These are phyloP conservation scores for Gossypium davidsonii DNA, from an alignment of 441 rosid species.

Conservation along the genomic window DNA sequence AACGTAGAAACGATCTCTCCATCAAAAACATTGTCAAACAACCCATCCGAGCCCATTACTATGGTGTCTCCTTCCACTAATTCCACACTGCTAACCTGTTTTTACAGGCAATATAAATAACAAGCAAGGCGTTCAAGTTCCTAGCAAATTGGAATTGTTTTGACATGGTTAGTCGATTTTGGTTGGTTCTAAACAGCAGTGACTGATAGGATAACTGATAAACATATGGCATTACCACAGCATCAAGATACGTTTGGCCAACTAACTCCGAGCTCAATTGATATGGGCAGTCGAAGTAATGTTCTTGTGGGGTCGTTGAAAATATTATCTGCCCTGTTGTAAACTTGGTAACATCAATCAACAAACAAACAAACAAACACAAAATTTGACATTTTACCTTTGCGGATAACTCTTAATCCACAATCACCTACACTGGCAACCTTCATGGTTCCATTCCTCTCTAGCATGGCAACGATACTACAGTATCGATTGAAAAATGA, in stretches of 20 bases:
- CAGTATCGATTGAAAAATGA: constrained; percentile 4
- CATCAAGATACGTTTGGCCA: constrained; percentile 82
- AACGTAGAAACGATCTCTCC: constrained; percentile 60
- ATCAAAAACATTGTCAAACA: constrained; percentile 78
- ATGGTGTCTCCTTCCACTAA: constrained; percentile 56
- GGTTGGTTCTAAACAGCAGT: background rate
- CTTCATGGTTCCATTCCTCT: constrained; percentile 62
- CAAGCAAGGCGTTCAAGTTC: background rate
- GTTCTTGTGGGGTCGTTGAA: constrained; percentile 79
- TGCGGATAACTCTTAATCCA: constrained; percentile 68
- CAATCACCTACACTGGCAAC: constrained; percentile 85
- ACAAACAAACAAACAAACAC: background rate
- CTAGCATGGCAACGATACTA: constrained; percentile 83
- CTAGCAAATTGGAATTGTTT: background rate
- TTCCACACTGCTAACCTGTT: constrained; percentile 62
- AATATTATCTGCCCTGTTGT: constrained; percentile 62
- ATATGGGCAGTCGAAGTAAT: constrained; percentile 85
- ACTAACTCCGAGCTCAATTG: constrained; percentile 76
- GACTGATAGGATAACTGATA: constrained; percentile 6
- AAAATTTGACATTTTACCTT: constrained; percentile 34
- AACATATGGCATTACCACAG: constrained; percentile 38
- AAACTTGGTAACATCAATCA: constrained; percentile 5
- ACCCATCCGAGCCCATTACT: constrained; percentile 93
- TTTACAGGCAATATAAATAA: constrained; percentile 6
- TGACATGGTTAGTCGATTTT: background rate